Percentiles rank a stretch among this genome's conserved stretches.
These are phyloP conservation scores for Zostera marina DNA, from an alignment of 116 monocot genomes.

Conservation along the genomic window DNA sequence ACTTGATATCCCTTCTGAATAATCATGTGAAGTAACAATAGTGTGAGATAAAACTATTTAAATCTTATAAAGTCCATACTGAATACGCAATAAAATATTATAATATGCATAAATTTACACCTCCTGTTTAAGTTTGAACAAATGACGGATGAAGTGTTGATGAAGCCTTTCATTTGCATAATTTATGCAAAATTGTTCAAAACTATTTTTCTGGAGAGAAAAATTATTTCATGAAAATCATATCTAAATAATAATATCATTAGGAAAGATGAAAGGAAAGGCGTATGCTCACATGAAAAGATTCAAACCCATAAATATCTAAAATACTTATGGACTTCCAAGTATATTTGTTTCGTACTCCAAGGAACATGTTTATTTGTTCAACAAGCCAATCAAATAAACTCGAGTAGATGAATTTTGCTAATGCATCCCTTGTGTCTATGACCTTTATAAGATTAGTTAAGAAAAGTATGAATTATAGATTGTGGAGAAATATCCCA, in stretches of 20 bases:
- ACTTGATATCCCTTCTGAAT: no score
- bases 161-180: constrained; percentile 84
- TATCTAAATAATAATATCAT: no score
- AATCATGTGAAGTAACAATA: no score
- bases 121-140: constrained; percentile 80
- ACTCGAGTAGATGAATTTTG: constrained; percentile 56
- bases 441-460: constrained; percentile 26
- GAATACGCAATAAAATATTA: no score
- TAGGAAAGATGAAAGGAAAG: not conserved
- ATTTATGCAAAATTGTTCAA: constrained; percentile 86
- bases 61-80: no score
- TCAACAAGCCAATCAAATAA: constrained; percentile 76
- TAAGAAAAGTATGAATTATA: not conserved
- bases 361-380: constrained; percentile 58
- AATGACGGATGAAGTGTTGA: constrained; percentile 76
- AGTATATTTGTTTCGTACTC: constrained; percentile 40
- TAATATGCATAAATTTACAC: constrained; percentile 1
- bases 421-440: constrained; percentile 71
- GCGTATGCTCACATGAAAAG: constrained; percentile 36
- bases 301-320: constrained; percentile 88
- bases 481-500: not conserved
- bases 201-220: constrained; percentile 45
- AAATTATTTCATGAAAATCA: no score
- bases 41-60: no score
- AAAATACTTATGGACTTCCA: constrained; percentile 77